Conservation (phyloP, 768 basidiomycete species). For the Cyclocybe cylindracea region DNA sequence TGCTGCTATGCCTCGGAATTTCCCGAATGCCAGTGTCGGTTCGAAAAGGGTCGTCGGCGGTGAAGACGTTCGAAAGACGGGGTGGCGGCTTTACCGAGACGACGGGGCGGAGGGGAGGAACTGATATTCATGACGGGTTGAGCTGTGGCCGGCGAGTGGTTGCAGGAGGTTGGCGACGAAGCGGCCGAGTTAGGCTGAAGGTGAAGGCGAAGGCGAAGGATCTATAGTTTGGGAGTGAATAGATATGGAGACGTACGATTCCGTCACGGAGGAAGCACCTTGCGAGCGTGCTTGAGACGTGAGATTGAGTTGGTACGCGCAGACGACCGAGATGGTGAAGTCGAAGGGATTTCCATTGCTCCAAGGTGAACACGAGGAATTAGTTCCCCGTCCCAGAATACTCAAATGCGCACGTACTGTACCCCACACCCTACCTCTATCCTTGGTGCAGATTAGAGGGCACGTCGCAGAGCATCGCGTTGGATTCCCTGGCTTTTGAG, state of each 20-base stretch:
- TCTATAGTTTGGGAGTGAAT: neutral
- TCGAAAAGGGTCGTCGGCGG: no score
- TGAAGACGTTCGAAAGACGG: slow-evolving; percentile 37
- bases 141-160: slow-evolving; percentile 28
- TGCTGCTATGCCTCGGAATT: neutral
- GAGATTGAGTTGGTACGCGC: slow-evolving; percentile 25
- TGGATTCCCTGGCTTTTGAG: slow-evolving; percentile 29
- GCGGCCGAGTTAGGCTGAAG: slow-evolving; percentile 32
- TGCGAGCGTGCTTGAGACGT: slow-evolving; percentile 25
- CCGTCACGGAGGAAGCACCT: slow-evolving; percentile 32
- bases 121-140: slow-evolving; percentile 38
- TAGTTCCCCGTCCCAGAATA: neutral
- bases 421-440: slow-evolving; percentile 30
- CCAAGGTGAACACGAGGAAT: neutral
- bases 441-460: slow-evolving; percentile 30
- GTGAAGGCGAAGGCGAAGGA: slow-evolving; percentile 6
- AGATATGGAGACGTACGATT: slow-evolving; percentile 20
- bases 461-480: slow-evolving; percentile 30
- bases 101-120: slow-evolving; percentile 31
- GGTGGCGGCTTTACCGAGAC: slow-evolving; percentile 34
- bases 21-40: slow-evolving; percentile 9
- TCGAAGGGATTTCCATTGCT: slow-evolving; percentile 40
- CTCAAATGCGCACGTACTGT: slow-evolving; percentile 23
- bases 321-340: slow-evolving; percentile 29
- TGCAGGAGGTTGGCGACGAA: slow-evolving; percentile 32